A percentile compares a stretch with the other conserved stretches of the same genome.
phyloP scores from a whole-genome alignment of 805 yeast genomes.

The Ogataea trehalophila region DNA sequence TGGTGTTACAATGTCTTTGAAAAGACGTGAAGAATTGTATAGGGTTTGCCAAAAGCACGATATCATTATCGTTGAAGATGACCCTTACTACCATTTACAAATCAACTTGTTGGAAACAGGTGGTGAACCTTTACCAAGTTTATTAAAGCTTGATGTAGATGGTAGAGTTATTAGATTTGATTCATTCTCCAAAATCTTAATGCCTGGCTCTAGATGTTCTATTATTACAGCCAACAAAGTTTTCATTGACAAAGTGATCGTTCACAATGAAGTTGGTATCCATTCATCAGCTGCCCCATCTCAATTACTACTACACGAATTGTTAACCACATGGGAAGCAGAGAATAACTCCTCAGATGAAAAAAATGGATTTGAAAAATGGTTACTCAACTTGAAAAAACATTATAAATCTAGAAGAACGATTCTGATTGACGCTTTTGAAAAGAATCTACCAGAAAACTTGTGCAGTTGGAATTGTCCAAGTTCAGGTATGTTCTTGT shows the following conservation, averaged over 20 bases:
- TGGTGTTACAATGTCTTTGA: conserved; percentile 58
- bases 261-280: conserved; percentile 64
- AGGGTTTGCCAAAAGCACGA: conserved; percentile 62
- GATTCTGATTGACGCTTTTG: conserved; percentile 47
- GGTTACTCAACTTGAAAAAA: conserved; percentile 60
- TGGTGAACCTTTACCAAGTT: conserved; percentile 52
- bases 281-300: conserved; percentile 75
- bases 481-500: conserved; percentile 41
- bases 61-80: conserved; percentile 73
- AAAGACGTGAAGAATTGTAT: conserved; percentile 55
- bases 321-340: conserved; percentile 54
- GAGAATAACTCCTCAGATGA: conserved; percentile 24
- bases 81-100: conserved; percentile 78
- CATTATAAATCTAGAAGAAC: conserved; percentile 65
- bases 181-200: conserved; percentile 72
- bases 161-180: conserved; percentile 78
- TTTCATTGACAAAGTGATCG: conserved; percentile 46
- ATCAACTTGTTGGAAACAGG: conserved; percentile 43
- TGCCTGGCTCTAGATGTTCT: conserved; percentile 74
- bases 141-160: conserved; percentile 64
- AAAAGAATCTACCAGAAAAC: conserved; percentile 40
- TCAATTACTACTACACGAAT: conserved; percentile 53
- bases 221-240: conserved; percentile 63
- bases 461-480: conserved; percentile 39
- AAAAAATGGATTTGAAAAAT: conserved; percentile 56